Percentiles rank a stretch among this genome's conserved stretches.
These are phyloP conservation scores for Aspergillus fijiensis DNA, from an alignment of 2,329 filamentous ascomycete genomes.

Conservation along the genomic window DNA sequence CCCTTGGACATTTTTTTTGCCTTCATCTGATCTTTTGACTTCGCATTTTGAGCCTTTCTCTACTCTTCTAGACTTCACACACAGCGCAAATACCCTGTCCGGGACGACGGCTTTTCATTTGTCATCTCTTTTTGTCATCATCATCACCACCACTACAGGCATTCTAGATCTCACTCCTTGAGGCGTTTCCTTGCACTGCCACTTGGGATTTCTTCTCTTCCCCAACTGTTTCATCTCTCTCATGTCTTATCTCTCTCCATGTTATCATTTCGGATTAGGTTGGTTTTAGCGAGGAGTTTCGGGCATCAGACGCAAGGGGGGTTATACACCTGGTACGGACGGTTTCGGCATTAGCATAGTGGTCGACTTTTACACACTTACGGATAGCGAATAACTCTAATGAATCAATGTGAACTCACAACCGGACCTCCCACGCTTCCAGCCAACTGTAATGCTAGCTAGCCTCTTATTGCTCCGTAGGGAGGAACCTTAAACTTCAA, in stretches of 20 bases:
- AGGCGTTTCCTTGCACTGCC: conserved; percentile 4
- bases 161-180: conserved; percentile 11
- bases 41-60: neutral
- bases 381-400: conserved; percentile 1
- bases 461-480: neutral
- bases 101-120: conserved; percentile 9
- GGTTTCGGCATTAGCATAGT: conserved; percentile 6
- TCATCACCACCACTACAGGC: neutral
- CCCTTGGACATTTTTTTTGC: conserved; percentile 5
- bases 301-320: conserved; percentile 14
- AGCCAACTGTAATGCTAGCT: neutral
- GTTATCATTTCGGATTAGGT: conserved; percentile 5
- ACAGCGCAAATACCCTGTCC: conserved; percentile 11
- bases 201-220: neutral
- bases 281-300: conserved; percentile 17
- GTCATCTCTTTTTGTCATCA: neutral
- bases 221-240: neutral
- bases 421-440: neutral
- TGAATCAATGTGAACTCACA: conserved; percentile 7
- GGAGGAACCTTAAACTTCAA: conserved; percentile 2
- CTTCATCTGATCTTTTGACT: conserved; percentile 1
- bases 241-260: neutral
- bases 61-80: conserved; percentile 12
- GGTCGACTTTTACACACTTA: neutral
- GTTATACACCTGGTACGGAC: conserved; percentile 1